Evolutionary conservation across 2,329 filamentous ascomycete genomes (phyloP).

Genomic region (Xylaria sp.): DNA sequence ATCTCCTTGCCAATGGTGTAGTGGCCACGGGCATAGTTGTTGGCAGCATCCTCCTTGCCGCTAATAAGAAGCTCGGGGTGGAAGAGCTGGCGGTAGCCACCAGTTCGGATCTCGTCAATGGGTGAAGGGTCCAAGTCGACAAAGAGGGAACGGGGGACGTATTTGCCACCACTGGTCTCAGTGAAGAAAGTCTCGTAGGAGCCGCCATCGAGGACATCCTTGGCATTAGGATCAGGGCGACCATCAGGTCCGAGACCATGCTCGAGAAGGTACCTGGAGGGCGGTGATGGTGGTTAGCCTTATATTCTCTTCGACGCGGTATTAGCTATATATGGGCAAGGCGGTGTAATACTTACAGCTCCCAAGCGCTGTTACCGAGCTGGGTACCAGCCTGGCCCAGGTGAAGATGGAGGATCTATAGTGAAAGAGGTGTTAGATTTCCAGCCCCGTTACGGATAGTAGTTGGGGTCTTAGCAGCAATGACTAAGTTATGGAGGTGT

Average conservation of each 20-base stretch:
- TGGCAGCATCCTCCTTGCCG: conserved; percentile 80
- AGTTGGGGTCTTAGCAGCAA: conserved; percentile 1
- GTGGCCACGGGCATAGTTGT: conserved; percentile 81
- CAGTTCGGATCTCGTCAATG: conserved; percentile 78
- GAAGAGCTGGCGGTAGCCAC: conserved; percentile 74
- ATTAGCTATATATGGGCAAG: background rate
- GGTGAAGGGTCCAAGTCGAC: conserved; percentile 78
- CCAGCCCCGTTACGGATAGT: conserved; percentile 1
- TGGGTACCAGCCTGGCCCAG: conserved; percentile 76
- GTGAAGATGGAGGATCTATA: conserved; percentile 71
- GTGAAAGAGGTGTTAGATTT: conserved; percentile 34
- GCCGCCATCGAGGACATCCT: conserved; percentile 68
- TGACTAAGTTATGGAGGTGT: background rate
- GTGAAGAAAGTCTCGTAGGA: conserved; percentile 80
- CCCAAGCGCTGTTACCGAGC: conserved; percentile 80
- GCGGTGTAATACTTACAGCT: conserved; percentile 68
- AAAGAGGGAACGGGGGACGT: conserved; percentile 77
- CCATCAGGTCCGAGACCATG: conserved; percentile 75
- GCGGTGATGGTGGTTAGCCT: conserved; percentile 22
- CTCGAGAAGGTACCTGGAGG: conserved; percentile 74
- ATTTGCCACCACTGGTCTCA: conserved; percentile 76
- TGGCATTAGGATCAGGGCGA: conserved; percentile 68
- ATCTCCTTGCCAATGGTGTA: conserved; percentile 82
- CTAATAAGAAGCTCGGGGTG: conserved; percentile 77
- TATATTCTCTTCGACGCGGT: background rate